phyloP scores from a whole-genome alignment of 2,329 filamentous ascomycete species.

The Coniochaeta prunicola region DNA sequence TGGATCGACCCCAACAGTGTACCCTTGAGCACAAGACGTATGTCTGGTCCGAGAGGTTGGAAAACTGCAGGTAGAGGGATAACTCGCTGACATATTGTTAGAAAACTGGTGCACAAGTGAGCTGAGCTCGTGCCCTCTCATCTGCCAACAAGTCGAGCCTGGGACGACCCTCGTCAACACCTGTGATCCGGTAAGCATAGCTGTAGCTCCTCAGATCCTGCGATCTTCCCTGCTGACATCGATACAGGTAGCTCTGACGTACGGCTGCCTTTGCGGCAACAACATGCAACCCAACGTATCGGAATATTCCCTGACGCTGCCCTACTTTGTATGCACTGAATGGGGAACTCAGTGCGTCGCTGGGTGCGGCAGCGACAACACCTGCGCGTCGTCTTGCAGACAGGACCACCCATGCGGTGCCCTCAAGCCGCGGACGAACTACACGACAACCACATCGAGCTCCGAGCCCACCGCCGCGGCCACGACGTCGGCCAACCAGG shows the following conservation, averaged over 20 bases:
- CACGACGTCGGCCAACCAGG: constrained; percentile 19
- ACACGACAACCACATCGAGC: constrained; percentile 41
- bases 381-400: constrained; percentile 55
- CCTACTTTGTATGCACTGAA: constrained; percentile 68
- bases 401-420: constrained; percentile 68
- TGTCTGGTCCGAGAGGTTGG: constrained; percentile 16
- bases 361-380: constrained; percentile 46
- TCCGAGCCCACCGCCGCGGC: constrained; percentile 22
- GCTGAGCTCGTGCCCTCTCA: constrained; percentile 57
- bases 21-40: constrained; percentile 42
- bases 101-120: constrained; percentile 61
- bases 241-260: constrained; percentile 51
- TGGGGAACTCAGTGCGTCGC: constrained; percentile 63
- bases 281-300: constrained; percentile 62
- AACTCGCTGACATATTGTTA: constrained; percentile 18
- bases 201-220: background rate
- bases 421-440: constrained; percentile 51
- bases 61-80: background rate
- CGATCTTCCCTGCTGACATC: background rate
- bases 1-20: constrained; percentile 57
- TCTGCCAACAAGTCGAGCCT: constrained; percentile 56
- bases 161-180: constrained; percentile 51
- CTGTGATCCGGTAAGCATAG: constrained; percentile 53
- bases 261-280: constrained; percentile 64
- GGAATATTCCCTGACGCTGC: constrained; percentile 71